Evolutionary conservation across 2,329 filamentous ascomycete genomes (phyloP), one percentile per base, ranked within the genome.

Genomic region (Pseudopithomyces chartarum): DNA sequence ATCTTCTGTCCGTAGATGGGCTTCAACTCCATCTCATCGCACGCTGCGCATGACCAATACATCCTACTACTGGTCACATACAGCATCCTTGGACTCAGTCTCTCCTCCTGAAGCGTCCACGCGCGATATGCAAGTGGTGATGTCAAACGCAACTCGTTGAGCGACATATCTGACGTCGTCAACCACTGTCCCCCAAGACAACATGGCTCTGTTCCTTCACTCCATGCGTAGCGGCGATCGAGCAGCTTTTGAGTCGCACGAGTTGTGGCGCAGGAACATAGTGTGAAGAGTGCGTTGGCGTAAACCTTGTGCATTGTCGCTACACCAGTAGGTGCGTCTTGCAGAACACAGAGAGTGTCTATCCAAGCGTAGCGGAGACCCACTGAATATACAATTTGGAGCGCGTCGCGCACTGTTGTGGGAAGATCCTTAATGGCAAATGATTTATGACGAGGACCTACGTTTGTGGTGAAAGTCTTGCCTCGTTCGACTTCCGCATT

Each of bases 91-190:
- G 57, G 57, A 40, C 52, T 56, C 54, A 59, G 45, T 23, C 54
- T 52, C 29, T 59, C 54, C 44, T 59, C 57, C 45, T 59, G 57
- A n/a, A 59, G 49, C 23, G 50, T 56, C 57, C 54, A 59, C 23
- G 52, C 57, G 15, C 57, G 54, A 38, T 46, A 47, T 19, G 57
- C 52, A n/a, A 56, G 43, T 43, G 57, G 57, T 13, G 57, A 59
- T 26, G 39, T 39, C 22, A 55, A 20, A 23, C 57, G 57, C 17
- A 59, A 22, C 26, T 59, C 36, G n/a, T 50, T 55, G 20, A 59
- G 33, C 29, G 53, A 56, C 48, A 54, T 54, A 20, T 56, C 53
- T 26, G 52, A 13, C 26, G 49, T 54, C 26, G 54, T 54, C 29
- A 59, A 40, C 48, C 49, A 59, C 20, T 56, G 57, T 6, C 46